Conservation (phyloP, 2,329 filamentous ascomycete species). For the Colletotrichum eleusines region DNA sequence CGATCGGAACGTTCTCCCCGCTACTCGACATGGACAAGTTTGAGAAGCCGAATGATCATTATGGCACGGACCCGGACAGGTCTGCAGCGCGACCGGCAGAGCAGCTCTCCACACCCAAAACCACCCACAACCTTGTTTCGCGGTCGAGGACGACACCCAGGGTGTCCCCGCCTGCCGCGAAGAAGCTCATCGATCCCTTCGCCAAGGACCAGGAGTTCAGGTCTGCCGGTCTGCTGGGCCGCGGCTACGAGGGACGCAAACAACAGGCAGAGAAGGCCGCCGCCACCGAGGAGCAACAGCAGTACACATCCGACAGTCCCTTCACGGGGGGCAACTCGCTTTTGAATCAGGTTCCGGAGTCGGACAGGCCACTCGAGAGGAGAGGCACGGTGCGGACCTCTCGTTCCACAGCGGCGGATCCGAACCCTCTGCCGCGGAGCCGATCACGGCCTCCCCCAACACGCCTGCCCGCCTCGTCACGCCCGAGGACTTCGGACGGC, state of each 20-base stretch:
- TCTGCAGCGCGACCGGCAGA: conserved; percentile 20
- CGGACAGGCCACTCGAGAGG: conserved; percentile 48
- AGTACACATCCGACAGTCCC: conserved; percentile 27
- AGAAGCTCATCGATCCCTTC: conserved; percentile 37
- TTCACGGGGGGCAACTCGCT: conserved; percentile 55
- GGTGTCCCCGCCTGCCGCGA: conserved; percentile 19
- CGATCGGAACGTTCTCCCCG: conserved; percentile 76
- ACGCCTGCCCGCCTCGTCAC: conserved; percentile 47
- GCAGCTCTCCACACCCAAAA: conserved; percentile 10
- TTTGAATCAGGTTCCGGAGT: conserved; percentile 55
- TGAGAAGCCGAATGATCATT: conserved; percentile 64
- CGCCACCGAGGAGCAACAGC: conserved; percentile 43
- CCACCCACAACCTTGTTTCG: conserved; percentile 25
- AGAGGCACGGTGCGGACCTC: conserved; percentile 53
- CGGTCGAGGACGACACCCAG: conserved; percentile 34
- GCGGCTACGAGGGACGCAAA: conserved; percentile 62
- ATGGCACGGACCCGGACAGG: conserved; percentile 57
- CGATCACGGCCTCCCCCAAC: conserved; percentile 37
- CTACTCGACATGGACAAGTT: conserved; percentile 73
- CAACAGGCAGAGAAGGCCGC: conserved; percentile 49
- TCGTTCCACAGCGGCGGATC: conserved; percentile 28
- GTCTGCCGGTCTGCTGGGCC: conserved; percentile 64
- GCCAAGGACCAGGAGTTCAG: conserved; percentile 60
- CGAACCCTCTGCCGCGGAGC: conserved; percentile 39
- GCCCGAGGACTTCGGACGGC: conserved; percentile 40